Evolutionary conservation across 169 alveolate genomes (phyloP), one percentile per base, ranked within the genome.

Genomic region (Eimeria sp.): DNA sequence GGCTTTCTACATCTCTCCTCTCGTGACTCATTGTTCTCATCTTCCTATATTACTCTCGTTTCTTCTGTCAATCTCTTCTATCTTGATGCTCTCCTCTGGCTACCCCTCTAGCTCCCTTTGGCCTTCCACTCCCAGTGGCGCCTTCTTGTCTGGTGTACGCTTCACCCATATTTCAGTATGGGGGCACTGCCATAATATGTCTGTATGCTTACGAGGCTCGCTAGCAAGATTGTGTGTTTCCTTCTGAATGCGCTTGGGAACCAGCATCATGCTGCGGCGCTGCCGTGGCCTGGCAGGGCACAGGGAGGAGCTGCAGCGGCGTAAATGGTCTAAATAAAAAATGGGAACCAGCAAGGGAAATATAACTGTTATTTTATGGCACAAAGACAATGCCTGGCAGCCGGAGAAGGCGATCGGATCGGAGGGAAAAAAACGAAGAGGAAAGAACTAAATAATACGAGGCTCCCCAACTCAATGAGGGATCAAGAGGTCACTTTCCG

Each of bases 141-240:
- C 54, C 54, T 3, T 11, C 80, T 25, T 6, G 11, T 33, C 80
- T 37, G 52, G 54, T 71, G 80, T 71, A 37, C 54, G 10, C 10
- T 68, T 68, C 77, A 13, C 20, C 20, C 46, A 30, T 68, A 71
- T 23, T 33, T 16, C 43, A 66, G 14, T 2, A 71, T 13, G 33
- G 18, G 33, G 27, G 80, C 80, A 71, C 54, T 14, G 3, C 6
- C 0, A 14, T 33, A 71, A 37, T 23, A 33, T 8, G 54, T 71
- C n/a, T 33, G 80, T 71, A 6, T 40, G 71, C 97, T 88, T 58
- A 97, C 98, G 97, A 11, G 98, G 97, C 46, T 97, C 98, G 60
- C 80, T 94, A 76, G 97, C 96, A 33, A 97, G 96, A 64, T 95
- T 97, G 66, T 97, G 97, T 30, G 97, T 97, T 85, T 97, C 98